Evolutionary conservation across 768 basidiomycete genomes (phyloP).

Genomic region (Strobilomyces dryophilus): DNA sequence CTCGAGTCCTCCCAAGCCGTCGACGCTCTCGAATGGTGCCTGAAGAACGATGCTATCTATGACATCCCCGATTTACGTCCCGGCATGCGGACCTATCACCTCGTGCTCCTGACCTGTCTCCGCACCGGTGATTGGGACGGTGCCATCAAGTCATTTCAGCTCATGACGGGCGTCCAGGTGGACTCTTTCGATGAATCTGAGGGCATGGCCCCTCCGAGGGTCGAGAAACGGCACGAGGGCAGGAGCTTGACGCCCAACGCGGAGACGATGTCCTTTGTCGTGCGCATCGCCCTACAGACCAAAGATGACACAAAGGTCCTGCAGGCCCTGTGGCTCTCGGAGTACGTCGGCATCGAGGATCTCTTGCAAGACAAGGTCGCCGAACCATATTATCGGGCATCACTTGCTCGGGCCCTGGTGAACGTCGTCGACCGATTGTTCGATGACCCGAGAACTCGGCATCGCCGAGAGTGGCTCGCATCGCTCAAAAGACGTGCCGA

Average conservation of each 20-base stretch:
- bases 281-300: conserved; percentile 55
- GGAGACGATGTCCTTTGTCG: conserved; percentile 52
- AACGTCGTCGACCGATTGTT: conserved; percentile 37
- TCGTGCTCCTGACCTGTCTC: conserved; percentile 64
- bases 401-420: conserved; percentile 44
- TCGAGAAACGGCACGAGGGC: conserved; percentile 41
- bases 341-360: conserved; percentile 40
- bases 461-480: conserved; percentile 16
- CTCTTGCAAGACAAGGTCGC: conserved; percentile 29
- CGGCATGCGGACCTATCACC: conserved; percentile 45
- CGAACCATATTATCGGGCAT: conserved; percentile 39
- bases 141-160: conserved; percentile 54
- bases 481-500: conserved; percentile 19
- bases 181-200: conserved; percentile 43
- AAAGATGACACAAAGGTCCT: conserved; percentile 48
- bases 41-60: conserved; percentile 48
- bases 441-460: conserved; percentile 16
- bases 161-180: conserved; percentile 66
- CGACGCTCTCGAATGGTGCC: conserved; percentile 65
- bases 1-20: conserved; percentile 46
- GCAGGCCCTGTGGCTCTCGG: conserved; percentile 58
- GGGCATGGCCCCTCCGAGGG: conserved; percentile 36
- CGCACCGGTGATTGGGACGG: conserved; percentile 58
- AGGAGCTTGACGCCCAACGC: conserved; percentile 45
- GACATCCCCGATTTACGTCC: conserved; percentile 40